A percentile compares a stretch with the other conserved stretches of the same genome.
Conservation (phyloP, 129 eudicot genomes). For the Lactuca sativa region DNA sequence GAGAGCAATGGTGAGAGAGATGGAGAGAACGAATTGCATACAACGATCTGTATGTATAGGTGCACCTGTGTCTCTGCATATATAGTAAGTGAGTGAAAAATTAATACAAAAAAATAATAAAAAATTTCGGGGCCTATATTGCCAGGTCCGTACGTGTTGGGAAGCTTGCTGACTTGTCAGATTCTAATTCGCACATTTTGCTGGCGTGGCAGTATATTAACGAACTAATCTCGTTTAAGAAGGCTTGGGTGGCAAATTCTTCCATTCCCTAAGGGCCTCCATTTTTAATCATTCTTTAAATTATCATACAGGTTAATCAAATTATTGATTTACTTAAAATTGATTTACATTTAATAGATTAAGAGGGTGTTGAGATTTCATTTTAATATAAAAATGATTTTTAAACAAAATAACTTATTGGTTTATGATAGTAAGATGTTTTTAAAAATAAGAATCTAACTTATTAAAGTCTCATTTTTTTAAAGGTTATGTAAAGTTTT, state of each 20-base stretch:
- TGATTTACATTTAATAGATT: too few relatives aligned
- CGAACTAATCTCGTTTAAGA: constrained; percentile 17
- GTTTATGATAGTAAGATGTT: too few relatives aligned
- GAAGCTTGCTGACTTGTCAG: constrained; percentile 25
- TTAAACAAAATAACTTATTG: too few relatives aligned
- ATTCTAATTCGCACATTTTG: constrained; percentile 6
- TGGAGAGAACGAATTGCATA: constrained; percentile 12
- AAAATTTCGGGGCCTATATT: constrained; percentile 5
- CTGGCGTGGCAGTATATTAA: constrained; percentile 17
- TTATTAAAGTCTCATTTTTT: too few relatives aligned
- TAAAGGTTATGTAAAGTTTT: too few relatives aligned
- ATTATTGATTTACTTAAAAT: too few relatives aligned
- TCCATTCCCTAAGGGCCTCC: neutral
- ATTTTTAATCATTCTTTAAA: neutral
- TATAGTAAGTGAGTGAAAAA: constrained; percentile 14
- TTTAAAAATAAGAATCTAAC: too few relatives aligned
- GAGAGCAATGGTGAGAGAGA: neutral
- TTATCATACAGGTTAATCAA: too few relatives aligned
- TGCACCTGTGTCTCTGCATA: constrained; percentile 22
- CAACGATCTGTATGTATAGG: constrained; percentile 20
- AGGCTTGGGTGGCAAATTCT: neutral
- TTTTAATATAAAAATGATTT: too few relatives aligned
- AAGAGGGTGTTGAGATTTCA: too few relatives aligned
- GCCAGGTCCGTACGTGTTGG: constrained; percentile 34
- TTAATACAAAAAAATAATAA: neutral